Percentiles rank a stretch among this genome's conserved stretches.
phyloP scores from a whole-genome alignment of 164 flowering plant species.

The Vitis rotundifolia region DNA sequence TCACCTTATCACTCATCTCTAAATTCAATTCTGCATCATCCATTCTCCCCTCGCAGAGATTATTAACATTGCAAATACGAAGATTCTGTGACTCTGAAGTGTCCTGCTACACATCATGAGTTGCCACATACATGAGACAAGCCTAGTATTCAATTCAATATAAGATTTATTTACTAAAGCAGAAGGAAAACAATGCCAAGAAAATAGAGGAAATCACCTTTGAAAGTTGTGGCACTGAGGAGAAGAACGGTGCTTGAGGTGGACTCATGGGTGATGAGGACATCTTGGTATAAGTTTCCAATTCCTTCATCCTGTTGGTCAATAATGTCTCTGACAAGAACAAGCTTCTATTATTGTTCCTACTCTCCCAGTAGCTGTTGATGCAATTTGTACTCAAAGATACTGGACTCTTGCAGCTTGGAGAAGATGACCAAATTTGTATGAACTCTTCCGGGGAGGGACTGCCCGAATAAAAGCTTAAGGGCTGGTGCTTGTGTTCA shows the following conservation, averaged over 20 bases:
- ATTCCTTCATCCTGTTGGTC: constrained; percentile 23
- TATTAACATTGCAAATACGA: constrained; percentile 5
- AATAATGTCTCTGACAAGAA: no score
- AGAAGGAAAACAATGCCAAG: not conserved
- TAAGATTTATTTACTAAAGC: no score
- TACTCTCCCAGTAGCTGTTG: no score
- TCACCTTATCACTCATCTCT: constrained; percentile 33
- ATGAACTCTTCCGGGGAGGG: constrained; percentile 47
- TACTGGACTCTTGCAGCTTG: constrained; percentile 6
- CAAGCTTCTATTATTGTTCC: no score
- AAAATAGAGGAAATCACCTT: constrained; percentile 30
- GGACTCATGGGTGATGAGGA: constrained; percentile 14
- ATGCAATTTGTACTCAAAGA: no score
- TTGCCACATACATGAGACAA: no score
- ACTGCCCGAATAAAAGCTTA: constrained; percentile 50
- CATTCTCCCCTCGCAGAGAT: constrained; percentile 37
- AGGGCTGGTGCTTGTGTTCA: constrained; percentile 28
- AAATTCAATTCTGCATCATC: constrained; percentile 41
- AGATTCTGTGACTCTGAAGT: no score
- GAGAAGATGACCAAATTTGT: constrained; percentile 38
- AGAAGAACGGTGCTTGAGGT: no score
- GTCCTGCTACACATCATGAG: no score
- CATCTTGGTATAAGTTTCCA: constrained; percentile 26
- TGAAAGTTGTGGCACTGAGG: constrained; percentile 12
- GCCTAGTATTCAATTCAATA: no score